Base-by-base conservation (phyloP, 306 rosid genomes). In the Medicago truncatula region DNA sequence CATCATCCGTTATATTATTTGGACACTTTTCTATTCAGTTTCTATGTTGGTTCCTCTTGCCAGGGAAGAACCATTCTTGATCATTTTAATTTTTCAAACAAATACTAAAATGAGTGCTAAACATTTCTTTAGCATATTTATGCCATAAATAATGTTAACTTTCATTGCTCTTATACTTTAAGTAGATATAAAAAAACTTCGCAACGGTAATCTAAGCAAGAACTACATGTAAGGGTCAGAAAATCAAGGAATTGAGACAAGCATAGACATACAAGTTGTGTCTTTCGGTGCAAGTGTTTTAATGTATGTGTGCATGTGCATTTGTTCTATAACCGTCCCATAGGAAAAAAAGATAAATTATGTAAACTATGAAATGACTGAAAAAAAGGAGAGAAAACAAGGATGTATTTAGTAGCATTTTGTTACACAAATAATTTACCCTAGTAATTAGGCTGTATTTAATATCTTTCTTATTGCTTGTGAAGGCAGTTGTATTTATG, bases 281-380 rank as follows among this genome's bases (percentile, higher is more conserved):
- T 64, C 57, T 79, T 50, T 57, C 21, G 41, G 5, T 23, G 66
- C 9, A 39, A 71, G 14, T 54, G 25, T 63, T 78, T 54, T 62
- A 63, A 71, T 20, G 25, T 12, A 1, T 18, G 70, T 50, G 20
- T 56, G 7, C 8, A n/a, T 50, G 34, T 56, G 7, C 8, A n/a
- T 52, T 28, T 41, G 20, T 38, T 52, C 20, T 38, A 8, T 0
- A 12, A 18, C 41, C 20, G 53, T 63, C 54, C 50, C 8, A 14
- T 1, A 63, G 36, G 41, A 77, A 13, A 43, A 31, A 47, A 46
- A 16, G 41, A 70, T 38, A 65, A 49, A 14, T 28, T 43, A 46
- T 68, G 70, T n/a, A 78, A 61, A 71, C 58, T 49, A 75, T 47
- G 61, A 31, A 71, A 38, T 39, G 58, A 31, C 28, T 43, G 70